phyloP scores from a whole-genome alignment of 768 basidiomycete genomes.

The Rhodotorula babjevae region DNA sequence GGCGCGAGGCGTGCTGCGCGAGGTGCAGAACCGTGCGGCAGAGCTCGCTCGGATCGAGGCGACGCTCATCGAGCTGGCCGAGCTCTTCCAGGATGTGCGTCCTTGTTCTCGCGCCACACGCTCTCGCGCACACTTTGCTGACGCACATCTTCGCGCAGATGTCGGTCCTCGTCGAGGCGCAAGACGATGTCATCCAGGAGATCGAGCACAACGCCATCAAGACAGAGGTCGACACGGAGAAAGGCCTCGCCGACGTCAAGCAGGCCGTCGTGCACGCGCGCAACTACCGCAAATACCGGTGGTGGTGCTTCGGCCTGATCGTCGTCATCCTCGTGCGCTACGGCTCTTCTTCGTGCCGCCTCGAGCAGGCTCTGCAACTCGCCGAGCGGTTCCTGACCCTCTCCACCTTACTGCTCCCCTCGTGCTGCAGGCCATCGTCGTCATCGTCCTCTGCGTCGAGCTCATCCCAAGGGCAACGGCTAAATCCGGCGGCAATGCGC shows the following conservation, averaged over 20 bases:
- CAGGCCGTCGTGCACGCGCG: conserved; percentile 79
- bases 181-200: conserved; percentile 64
- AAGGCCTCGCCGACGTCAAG: conserved; percentile 69
- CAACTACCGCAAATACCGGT: conserved; percentile 85
- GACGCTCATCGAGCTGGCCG: conserved; percentile 75
- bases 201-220: conserved; percentile 60
- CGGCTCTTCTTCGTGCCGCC: background rate
- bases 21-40: conserved; percentile 79
- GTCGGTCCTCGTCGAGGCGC: conserved; percentile 69
- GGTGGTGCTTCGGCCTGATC: conserved; percentile 78
- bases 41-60: conserved; percentile 76
- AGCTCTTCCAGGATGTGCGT: conserved; percentile 71
- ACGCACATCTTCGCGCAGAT: conserved; percentile 55
- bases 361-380: background rate
- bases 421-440: background rate
- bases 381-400: background rate
- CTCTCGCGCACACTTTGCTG: background rate
- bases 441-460: conserved; percentile 14
- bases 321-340: conserved; percentile 56
- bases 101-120: background rate
- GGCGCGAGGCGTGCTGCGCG: conserved; percentile 69
- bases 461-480: conserved; percentile 4
- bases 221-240: conserved; percentile 64
- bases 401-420: too few species aligned
- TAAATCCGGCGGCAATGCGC: background rate